Evolutionary conservation across 2,329 filamentous ascomycete genomes (phyloP).

Genomic region (Alternaria novae-zelandiae): DNA sequence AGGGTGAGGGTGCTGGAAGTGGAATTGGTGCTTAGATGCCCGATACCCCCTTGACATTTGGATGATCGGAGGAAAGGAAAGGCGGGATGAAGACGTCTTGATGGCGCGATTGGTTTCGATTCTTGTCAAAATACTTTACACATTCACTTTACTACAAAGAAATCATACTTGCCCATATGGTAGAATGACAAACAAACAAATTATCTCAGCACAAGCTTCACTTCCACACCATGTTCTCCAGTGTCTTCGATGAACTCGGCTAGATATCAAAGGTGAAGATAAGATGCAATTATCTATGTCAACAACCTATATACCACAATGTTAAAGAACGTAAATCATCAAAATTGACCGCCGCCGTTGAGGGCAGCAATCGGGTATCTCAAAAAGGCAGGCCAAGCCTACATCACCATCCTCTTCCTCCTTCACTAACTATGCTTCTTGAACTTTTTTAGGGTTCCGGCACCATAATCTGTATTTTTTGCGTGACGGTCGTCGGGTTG

Average conservation of each 20-base stretch:
- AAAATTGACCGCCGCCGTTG: constrained; percentile 35
- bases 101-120: neutral
- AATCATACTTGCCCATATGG: neutral
- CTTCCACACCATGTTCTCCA: neutral
- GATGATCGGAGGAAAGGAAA: neutral
- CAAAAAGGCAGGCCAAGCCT: constrained; percentile 13
- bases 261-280: neutral
- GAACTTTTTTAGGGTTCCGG: constrained; percentile 11
- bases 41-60: neutral
- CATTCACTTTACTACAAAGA: neutral
- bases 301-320: neutral
- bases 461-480: constrained; percentile 7
- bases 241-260: neutral
- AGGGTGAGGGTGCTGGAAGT: neutral
- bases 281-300: neutral
- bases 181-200: neutral
- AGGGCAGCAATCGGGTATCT: constrained; percentile 40
- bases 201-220: neutral
- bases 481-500: constrained; percentile 49
- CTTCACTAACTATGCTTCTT: neutral
- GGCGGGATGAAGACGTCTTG: neutral
- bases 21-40: neutral
- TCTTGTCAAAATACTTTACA: neutral
- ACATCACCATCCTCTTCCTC: neutral
- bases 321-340: constrained; percentile 3